A percentile compares a stretch with the other conserved stretches of the same genome.
Conservation (phyloP, 495 filamentous ascomycete genomes). For the Collariella sp. region DNA sequence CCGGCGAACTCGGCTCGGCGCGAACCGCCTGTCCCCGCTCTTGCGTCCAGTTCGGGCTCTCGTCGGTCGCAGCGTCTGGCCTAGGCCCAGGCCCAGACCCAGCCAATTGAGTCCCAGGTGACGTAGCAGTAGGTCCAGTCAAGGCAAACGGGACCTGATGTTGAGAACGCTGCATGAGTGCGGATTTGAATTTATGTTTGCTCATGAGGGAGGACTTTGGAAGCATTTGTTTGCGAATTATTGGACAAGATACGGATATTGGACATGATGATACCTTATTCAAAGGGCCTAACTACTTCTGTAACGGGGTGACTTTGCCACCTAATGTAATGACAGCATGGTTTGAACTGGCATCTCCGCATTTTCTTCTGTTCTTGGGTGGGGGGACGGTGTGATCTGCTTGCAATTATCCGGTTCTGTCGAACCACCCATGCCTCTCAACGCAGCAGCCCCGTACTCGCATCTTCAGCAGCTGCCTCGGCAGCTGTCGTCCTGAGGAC, state of each 20-base stretch:
- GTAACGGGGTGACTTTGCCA: too few species aligned
- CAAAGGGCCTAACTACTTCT: too few species aligned
- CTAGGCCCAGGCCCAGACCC: background rate
- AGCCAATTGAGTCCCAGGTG: background rate
- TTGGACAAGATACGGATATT: background rate
- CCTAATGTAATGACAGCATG: too few species aligned
- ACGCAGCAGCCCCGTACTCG: too few species aligned
- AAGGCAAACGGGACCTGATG: background rate
- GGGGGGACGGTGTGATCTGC: too few species aligned
- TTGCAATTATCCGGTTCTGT: too few species aligned
- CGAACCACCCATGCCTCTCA: too few species aligned
- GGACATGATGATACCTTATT: too few species aligned
- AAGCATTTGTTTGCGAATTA: background rate
- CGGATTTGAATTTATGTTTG: background rate
- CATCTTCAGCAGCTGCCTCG: too few species aligned
- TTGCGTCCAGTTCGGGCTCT: background rate
- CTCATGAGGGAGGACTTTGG: background rate
- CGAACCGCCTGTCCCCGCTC: background rate
- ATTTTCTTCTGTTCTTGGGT: too few species aligned
- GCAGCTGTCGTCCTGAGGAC: too few species aligned
- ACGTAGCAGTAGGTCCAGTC: background rate
- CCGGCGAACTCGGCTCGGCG: background rate
- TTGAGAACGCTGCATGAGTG: background rate
- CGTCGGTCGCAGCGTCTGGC: background rate
- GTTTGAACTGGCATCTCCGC: too few species aligned